A percentile compares a stretch with the other conserved stretches of the same genome.
Conservation (phyloP, 2,329 filamentous ascomycete genomes). For the Penicillium sp. region DNA sequence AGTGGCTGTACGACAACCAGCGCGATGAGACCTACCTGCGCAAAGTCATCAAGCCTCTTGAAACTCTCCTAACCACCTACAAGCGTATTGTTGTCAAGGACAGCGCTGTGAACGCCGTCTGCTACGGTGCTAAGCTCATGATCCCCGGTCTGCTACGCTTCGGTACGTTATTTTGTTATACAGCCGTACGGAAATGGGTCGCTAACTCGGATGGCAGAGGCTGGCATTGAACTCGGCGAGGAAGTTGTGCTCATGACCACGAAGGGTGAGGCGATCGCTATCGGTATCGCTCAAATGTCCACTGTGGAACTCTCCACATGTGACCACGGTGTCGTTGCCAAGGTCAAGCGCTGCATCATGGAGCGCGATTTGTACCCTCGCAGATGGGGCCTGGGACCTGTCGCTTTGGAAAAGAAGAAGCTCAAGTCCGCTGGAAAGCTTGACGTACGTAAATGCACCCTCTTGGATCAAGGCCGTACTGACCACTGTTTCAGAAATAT, state of each 20-base stretch:
- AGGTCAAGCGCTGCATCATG: slow-evolving; percentile 99
- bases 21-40: slow-evolving; percentile 92
- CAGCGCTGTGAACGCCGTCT: slow-evolving; percentile 93
- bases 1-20: slow-evolving; percentile 95
- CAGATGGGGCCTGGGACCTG: slow-evolving; percentile 93
- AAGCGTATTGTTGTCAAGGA: slow-evolving; percentile 99
- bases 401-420: slow-evolving; percentile 98
- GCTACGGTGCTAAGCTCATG: slow-evolving; percentile 99
- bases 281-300: slow-evolving; percentile 97
- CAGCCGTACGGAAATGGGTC: neutral
- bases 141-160: slow-evolving; percentile 93
- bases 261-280: slow-evolving; percentile 96
- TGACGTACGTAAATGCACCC: slow-evolving; percentile 62
- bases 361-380: slow-evolving; percentile 97
- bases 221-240: slow-evolving; percentile 90
- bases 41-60: slow-evolving; percentile 87
- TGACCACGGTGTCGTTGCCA: slow-evolving; percentile 96
- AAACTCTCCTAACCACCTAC: slow-evolving; percentile 89
- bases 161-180: slow-evolving; percentile 57
- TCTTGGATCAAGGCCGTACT: slow-evolving; percentile 27
- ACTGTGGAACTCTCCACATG: slow-evolving; percentile 96
- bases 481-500: slow-evolving; percentile 68
- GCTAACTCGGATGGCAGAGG: slow-evolving; percentile 60
- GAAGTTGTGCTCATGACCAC: slow-evolving; percentile 98
- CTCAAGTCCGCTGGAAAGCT: slow-evolving; percentile 97